Evolutionary conservation across 805 yeast species (phyloP).

Genomic region (Zygosaccharomyces gambellarensis): DNA sequence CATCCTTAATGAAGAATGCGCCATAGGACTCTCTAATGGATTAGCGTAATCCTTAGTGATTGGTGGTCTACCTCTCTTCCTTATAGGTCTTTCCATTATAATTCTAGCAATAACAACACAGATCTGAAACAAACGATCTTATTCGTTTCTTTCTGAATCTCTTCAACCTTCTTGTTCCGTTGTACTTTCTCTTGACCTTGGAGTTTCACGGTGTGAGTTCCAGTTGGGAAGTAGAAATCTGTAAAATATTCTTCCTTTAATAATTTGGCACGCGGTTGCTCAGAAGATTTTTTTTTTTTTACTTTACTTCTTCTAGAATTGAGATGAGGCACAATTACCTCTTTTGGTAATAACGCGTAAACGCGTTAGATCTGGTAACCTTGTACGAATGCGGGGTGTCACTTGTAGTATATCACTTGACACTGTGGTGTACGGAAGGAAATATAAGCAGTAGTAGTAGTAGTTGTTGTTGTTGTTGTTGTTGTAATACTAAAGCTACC

Average conservation of each 20-base stretch:
- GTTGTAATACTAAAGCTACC: too few relatives aligned
- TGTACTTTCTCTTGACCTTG: background rate
- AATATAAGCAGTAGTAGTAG: background rate
- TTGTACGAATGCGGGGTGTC: background rate
- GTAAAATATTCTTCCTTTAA: slow-evolving; percentile 4
- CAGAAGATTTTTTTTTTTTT: background rate
- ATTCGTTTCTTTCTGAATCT: background rate
- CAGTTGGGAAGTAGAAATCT: slow-evolving; percentile 1
- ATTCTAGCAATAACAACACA: background rate
- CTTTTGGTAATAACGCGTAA: slow-evolving; percentile 1
- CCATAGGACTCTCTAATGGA: slow-evolving; percentile 37
- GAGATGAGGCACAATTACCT: slow-evolving; percentile 1
- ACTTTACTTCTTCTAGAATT: slow-evolving; percentile 1
- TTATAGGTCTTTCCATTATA: slow-evolving; percentile 15
- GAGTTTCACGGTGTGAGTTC: background rate
- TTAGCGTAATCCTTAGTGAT: slow-evolving; percentile 32
- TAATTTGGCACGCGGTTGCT: slow-evolving; percentile 6
- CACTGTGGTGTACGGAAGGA: background rate
- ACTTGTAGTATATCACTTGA: too few relatives aligned
- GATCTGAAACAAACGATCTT: background rate
- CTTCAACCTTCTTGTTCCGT: background rate
- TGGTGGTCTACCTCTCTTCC: slow-evolving; percentile 36
- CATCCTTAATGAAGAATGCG: slow-evolving; percentile 32
- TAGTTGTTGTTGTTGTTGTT: too few relatives aligned
- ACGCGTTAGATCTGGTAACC: slow-evolving; percentile 2